Conservation (phyloP, 129 eudicot species). For the Artemisia annua region DNA sequence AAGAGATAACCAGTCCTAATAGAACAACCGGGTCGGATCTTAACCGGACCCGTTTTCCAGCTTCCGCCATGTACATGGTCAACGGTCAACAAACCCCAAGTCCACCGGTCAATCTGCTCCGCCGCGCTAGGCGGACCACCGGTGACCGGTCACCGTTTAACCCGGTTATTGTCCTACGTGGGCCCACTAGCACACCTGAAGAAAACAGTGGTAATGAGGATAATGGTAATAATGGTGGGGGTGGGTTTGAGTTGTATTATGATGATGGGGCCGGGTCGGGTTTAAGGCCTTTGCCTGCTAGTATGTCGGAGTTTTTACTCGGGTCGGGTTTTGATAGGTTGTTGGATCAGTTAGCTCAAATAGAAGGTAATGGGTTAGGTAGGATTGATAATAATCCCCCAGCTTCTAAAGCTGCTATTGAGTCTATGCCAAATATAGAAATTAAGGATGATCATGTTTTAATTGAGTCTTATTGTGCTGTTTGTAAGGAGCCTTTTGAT, state of each 20-base stretch:
- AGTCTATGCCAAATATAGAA: constrained; percentile 69
- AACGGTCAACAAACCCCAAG: constrained; percentile 49
- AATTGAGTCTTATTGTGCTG: constrained; percentile 80
- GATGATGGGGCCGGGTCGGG: constrained; percentile 97
- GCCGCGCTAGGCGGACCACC: constrained; percentile 44
- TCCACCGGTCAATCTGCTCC: constrained; percentile 43
- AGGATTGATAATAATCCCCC: constrained; percentile 75
- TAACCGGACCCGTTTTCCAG: constrained; percentile 58
- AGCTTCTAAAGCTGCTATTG: constrained; percentile 93
- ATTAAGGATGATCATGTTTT: constrained; percentile 51
- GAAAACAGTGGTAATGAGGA: constrained; percentile 18
- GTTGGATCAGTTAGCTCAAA: constrained; percentile 79
- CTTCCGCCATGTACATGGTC: constrained; percentile 77
- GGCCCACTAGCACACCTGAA: constrained; percentile 34
- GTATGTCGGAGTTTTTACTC: constrained; percentile 80
- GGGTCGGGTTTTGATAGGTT: constrained; percentile 87
- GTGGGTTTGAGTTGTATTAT: constrained; percentile 75
- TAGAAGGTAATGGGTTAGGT: constrained; percentile 82
- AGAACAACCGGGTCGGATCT: constrained; percentile 46
- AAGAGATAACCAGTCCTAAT: constrained; percentile 55
- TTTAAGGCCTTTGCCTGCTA: constrained; percentile 80
- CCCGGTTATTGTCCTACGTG: constrained; percentile 43
- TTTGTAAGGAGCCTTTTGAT: constrained; percentile 88
- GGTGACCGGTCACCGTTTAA: constrained; percentile 84
- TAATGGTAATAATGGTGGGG: constrained; percentile 10